These are phyloP conservation scores for Colletotrichum higginsianum DNA, from an alignment of 2,329 filamentous ascomycete genomes.

Conservation along the genomic window DNA sequence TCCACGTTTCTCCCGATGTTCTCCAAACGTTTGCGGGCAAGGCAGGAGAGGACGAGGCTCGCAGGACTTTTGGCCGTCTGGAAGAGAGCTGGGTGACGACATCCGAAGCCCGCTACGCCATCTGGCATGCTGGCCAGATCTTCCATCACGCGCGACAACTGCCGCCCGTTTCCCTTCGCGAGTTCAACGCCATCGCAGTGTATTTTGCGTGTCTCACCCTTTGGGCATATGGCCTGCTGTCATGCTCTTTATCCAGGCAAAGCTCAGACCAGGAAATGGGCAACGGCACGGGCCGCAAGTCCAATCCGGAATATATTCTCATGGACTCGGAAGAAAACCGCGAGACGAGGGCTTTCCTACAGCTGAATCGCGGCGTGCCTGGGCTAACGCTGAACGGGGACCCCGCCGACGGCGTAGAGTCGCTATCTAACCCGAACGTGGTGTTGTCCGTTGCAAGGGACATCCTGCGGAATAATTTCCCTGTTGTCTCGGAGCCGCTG, in stretches of 20 bases:
- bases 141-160: slow-evolving; percentile 44
- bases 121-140: slow-evolving; percentile 50
- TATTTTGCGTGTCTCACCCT: slow-evolving; percentile 50
- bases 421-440: slow-evolving; percentile 30
- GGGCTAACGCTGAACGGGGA: slow-evolving; percentile 38
- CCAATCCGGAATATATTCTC: slow-evolving; percentile 13
- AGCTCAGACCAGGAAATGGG: slow-evolving; percentile 24
- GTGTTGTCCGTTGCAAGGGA: slow-evolving; percentile 32
- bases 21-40: slow-evolving; percentile 60
- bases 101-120: slow-evolving; percentile 51
- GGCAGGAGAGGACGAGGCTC: slow-evolving; percentile 56
- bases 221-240: slow-evolving; percentile 46
- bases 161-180: slow-evolving; percentile 43
- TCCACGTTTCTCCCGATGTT: slow-evolving; percentile 59
- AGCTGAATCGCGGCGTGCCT: slow-evolving; percentile 37
- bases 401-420: slow-evolving; percentile 30
- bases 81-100: slow-evolving; percentile 54
- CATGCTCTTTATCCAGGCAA: slow-evolving; percentile 20
- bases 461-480: slow-evolving; percentile 35
- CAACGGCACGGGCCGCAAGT: not conserved
- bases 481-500: slow-evolving; percentile 37
- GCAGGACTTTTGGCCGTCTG: slow-evolving; percentile 51
- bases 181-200: slow-evolving; percentile 47
- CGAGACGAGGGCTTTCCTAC: slow-evolving; percentile 38
- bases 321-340: slow-evolving; percentile 40